Base-by-base conservation (phyloP, 306 rosid genomes). In the Rosa multiflora region DNA sequence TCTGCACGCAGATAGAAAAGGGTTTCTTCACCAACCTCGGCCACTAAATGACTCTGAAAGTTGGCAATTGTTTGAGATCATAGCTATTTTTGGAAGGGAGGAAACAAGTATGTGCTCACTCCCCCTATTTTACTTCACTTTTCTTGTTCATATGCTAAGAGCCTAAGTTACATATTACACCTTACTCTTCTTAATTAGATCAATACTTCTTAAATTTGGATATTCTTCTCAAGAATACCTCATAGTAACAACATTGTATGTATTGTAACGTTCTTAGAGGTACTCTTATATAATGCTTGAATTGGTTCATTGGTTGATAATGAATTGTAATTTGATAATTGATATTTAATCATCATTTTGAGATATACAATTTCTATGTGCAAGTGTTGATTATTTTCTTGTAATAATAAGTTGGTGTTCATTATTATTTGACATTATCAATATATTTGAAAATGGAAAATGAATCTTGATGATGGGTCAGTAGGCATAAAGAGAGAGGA, bases 21-120 rank as follows among this genome's bases (percentile, higher is more conserved):
- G 61, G 61, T 55, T 55, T 8, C 21, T 55, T 55, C 61, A 55
- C 61, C 61, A 55, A 55, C 61, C 61, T 18, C 23, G 61, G 10
- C 61, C 61, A 20, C 61, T 55, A 20, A 55, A 20, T 55, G 61
- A 55, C 20, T 15, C 9, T 20, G 61, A 55, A 55, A 55, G 61
- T 8, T 55, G 61, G 61, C 21, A 55, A 55, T 55, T 55, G 61
- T 55, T 55, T 17, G 23, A 55, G 61, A 55, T 55, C 61, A 55
- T 55, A 56, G 63, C 63, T 56, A 56, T 56, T 56, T 56, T 56
- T 56, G 32, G 63, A 56, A 56, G 63, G 63, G 63, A n/a, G 32
- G 32, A 56, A 56, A 56, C 63, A 56, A n/a, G 63, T n/a, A 56
- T 56, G 63, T 56, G 13, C 32, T n/a, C 63, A 8, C 29, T 8